phyloP scores from a whole-genome alignment of 805 yeast species.

The Spathaspora hagerdaliae region DNA sequence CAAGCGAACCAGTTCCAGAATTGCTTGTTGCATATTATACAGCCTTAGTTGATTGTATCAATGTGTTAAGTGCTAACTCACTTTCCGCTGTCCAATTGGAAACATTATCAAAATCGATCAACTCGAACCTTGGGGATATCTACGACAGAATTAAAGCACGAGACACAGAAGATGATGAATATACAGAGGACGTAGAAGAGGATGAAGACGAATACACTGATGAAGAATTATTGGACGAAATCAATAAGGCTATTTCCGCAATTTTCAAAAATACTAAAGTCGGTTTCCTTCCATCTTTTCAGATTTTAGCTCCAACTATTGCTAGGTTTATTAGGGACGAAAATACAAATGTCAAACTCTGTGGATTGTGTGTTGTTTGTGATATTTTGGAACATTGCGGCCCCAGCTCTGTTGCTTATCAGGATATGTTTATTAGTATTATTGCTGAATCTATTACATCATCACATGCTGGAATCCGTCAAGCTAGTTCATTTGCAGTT shows the following conservation, averaged over 20 bases:
- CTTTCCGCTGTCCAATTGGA: constrained; percentile 53
- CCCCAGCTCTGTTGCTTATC: constrained; percentile 56
- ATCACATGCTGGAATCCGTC: constrained; percentile 71
- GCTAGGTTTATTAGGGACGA: constrained; percentile 60
- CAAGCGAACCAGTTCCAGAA: constrained; percentile 80
- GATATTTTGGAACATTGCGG: constrained; percentile 83
- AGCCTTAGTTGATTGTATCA: constrained; percentile 63
- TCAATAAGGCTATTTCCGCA: constrained; percentile 68
- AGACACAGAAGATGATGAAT: constrained; percentile 77
- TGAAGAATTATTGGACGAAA: constrained; percentile 84
- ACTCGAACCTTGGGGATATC: constrained; percentile 60
- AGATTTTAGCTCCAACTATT: constrained; percentile 58
- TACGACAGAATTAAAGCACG: constrained; percentile 68
- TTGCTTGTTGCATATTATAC: constrained; percentile 73
- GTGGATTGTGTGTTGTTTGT: constrained; percentile 76
- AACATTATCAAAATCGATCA: constrained; percentile 55
- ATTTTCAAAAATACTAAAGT: constrained; percentile 61
- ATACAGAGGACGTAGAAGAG: constrained; percentile 79
- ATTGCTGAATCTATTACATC: constrained; percentile 66
- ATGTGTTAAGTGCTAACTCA: constrained; percentile 61
- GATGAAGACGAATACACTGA: constrained; percentile 86
- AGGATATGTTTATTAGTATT: constrained; percentile 59
- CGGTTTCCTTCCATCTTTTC: constrained; percentile 62
- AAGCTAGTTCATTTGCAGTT: constrained; percentile 78
- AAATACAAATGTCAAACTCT: constrained; percentile 63